phyloP scores from a whole-genome alignment of 306 rosid species.

The Citrullus amarus region DNA sequence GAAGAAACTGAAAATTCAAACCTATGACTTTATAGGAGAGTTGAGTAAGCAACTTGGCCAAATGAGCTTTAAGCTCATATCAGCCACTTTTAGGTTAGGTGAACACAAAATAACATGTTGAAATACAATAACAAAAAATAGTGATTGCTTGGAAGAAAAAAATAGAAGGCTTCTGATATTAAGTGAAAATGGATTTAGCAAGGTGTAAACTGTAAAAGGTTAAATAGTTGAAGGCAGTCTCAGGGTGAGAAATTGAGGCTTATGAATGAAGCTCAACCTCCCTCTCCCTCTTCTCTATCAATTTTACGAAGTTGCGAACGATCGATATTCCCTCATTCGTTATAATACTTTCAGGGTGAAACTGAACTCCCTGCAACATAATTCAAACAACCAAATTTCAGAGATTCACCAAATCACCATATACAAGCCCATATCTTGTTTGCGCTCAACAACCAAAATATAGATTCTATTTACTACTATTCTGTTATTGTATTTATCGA shows the following conservation, averaged over 20 bases:
- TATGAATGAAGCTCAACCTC: constrained; percentile 26
- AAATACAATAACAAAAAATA: neutral
- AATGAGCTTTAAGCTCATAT: neutral
- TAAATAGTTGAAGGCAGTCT: neutral
- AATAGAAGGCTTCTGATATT: too few relatives aligned
- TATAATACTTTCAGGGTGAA: constrained; percentile 95
- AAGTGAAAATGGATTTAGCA: neutral
- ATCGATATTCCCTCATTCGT: constrained; percentile 60
- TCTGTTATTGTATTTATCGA: neutral
- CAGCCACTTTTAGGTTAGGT: neutral
- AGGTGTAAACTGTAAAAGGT: neutral
- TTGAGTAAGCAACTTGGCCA: neutral
- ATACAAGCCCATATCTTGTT: neutral
- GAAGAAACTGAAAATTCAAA: too few relatives aligned
- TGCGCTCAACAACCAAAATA: neutral
- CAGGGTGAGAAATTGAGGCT: neutral
- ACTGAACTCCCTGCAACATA: constrained; percentile 78
- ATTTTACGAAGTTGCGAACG: constrained; percentile 51
- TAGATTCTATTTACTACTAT: neutral
- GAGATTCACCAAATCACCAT: neutral
- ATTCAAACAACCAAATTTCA: neutral
- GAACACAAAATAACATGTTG: neutral
- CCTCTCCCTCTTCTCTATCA: constrained; percentile 37
- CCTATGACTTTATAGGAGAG: neutral
- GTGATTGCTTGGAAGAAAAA: neutral